A percentile compares a stretch with the other conserved stretches of the same genome.
phyloP scores from a whole-genome alignment of 2,329 filamentous ascomycete genomes.

The Epicoccum nigrum region DNA sequence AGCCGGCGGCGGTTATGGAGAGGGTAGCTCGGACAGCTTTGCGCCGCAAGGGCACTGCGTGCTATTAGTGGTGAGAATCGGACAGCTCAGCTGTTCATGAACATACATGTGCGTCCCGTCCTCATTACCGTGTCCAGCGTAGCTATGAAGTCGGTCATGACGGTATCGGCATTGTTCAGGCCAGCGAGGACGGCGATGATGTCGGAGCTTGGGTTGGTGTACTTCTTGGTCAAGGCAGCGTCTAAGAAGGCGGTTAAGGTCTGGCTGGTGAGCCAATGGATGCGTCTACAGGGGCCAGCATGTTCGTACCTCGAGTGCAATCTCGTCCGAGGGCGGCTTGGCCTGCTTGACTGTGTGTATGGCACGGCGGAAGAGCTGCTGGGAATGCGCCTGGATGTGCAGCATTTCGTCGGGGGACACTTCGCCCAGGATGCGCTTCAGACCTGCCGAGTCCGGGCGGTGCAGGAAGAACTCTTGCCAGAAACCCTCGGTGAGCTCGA shows the following conservation, averaged over 20 bases:
- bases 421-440: constrained; percentile 72
- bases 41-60: constrained; percentile 71
- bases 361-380: constrained; percentile 77
- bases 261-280: constrained; percentile 61
- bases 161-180: constrained; percentile 81
- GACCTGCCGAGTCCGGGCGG: constrained; percentile 72
- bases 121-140: constrained; percentile 83
- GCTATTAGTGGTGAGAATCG: constrained; percentile 3
- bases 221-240: constrained; percentile 83
- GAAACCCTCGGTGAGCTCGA: constrained; percentile 83
- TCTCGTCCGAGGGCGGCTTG: constrained; percentile 68
- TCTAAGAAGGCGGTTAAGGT: constrained; percentile 89
- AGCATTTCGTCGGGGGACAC: constrained; percentile 77
- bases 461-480: constrained; percentile 96
- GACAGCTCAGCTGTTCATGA: neutral
- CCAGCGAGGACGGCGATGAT: constrained; percentile 90
- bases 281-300: neutral
- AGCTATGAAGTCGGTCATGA: constrained; percentile 88
- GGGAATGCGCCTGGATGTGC: constrained; percentile 74
- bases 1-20: constrained; percentile 88
- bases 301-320: constrained; percentile 80
- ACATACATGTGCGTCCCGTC: constrained; percentile 71
- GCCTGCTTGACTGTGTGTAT: constrained; percentile 70
- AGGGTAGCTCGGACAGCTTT: constrained; percentile 83
- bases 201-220: constrained; percentile 93